Evolutionary conservation across 345 rosid species (phyloP).

Genomic region (Turritis glabra): DNA sequence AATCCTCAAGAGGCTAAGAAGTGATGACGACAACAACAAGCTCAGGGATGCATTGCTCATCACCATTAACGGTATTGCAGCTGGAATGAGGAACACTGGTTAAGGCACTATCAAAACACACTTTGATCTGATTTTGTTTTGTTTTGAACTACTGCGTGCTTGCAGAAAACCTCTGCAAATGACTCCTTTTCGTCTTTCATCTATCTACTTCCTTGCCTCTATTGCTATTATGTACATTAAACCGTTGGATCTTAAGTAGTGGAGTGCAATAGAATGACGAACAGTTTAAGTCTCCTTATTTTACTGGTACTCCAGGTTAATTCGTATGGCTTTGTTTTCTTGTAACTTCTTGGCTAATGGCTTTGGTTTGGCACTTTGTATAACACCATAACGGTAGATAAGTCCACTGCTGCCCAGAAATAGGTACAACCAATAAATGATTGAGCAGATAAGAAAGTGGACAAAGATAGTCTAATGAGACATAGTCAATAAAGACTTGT

Average conservation of each 20-base stretch:
- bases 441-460: neutral
- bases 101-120: slow-evolving; percentile 13
- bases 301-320: too few species aligned
- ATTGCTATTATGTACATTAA: neutral
- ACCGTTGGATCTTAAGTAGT: slow-evolving; percentile 9
- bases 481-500: neutral
- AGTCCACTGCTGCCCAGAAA: neutral
- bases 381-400: neutral
- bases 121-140: neutral
- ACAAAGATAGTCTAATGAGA: neutral
- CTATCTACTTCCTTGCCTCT: neutral
- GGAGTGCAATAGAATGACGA: neutral
- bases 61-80: slow-evolving; percentile 92
- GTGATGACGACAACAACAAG: slow-evolving; percentile 75
- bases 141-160: slow-evolving; percentile 11
- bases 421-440: neutral
- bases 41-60: slow-evolving; percentile 91
- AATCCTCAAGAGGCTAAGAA: slow-evolving; percentile 78
- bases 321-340: neutral
- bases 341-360: neutral
- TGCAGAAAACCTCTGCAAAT: neutral
- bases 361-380: neutral
- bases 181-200: neutral
- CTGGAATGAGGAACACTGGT: slow-evolving; percentile 97
- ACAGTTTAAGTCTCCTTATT: neutral